Evolutionary conservation across 1,284 basidiomycete genomes (phyloP).

Genomic region (Trichosporon sp.): DNA sequence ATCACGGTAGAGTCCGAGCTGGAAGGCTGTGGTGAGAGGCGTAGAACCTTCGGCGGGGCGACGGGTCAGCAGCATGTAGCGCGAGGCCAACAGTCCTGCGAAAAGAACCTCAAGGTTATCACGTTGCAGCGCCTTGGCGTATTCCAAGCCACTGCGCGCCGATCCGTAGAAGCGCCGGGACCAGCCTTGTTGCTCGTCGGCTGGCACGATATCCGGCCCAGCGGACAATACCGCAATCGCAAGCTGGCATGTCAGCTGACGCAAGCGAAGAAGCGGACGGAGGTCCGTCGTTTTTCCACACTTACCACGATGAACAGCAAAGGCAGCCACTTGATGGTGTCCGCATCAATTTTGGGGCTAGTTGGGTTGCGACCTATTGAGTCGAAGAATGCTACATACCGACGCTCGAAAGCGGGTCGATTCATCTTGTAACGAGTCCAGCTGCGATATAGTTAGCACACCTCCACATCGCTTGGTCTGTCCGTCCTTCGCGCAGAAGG

Average conservation of each 20-base stretch:
- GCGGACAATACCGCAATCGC: conserved; percentile 49
- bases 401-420: conserved; percentile 43
- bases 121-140: conserved; percentile 48
- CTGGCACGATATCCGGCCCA: conserved; percentile 41
- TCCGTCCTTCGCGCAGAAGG: no score
- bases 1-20: conserved; percentile 49
- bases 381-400: conserved; percentile 46
- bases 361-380: conserved; percentile 42
- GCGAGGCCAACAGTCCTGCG: conserved; percentile 47
- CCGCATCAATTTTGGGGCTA: conserved; percentile 45
- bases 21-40: conserved; percentile 48
- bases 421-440: conserved; percentile 51
- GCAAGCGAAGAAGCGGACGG: neutral
- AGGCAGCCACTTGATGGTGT: conserved; percentile 48
- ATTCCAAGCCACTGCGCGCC: conserved; percentile 45
- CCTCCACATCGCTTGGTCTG: neutral
- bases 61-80: conserved; percentile 49
- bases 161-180: conserved; percentile 48
- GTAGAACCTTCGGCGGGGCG: conserved; percentile 49
- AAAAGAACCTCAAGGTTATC: conserved; percentile 50
- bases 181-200: conserved; percentile 45
- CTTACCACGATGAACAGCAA: conserved; percentile 49
- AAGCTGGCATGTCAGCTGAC: conserved; percentile 30
- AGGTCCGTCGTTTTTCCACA: conserved; percentile 5
- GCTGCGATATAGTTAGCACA: conserved; percentile 18